A percentile compares a stretch with the other conserved stretches of the same genome.
These are phyloP conservation scores for Patellifolia procumbens DNA, from an alignment of 179 eudicot genomes.

Conservation along the genomic window DNA sequence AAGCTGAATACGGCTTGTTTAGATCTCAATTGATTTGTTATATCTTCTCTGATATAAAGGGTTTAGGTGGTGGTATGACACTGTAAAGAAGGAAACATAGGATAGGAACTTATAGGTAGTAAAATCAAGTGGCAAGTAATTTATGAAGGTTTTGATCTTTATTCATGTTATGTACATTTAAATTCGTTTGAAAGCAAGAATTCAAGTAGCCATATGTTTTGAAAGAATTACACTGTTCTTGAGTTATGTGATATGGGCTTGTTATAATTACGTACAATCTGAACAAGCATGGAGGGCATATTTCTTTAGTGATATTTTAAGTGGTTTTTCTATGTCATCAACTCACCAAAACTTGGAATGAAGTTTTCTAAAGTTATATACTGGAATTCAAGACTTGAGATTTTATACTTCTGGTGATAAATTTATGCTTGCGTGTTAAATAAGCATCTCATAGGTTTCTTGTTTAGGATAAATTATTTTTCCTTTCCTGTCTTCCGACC, in stretches of 20 bases:
- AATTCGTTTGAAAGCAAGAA: conserved; percentile 19
- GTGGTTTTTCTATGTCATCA: background rate
- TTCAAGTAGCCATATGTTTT: conserved; percentile 14
- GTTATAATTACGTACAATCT: background rate
- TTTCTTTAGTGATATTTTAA: background rate
- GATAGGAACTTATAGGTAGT: conserved; percentile 29
- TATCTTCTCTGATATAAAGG: conserved; percentile 17
- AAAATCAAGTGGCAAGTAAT: conserved; percentile 21
- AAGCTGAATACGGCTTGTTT: conserved; percentile 21
- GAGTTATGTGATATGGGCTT: background rate
- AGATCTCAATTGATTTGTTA: conserved; percentile 19
- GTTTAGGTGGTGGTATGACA: conserved; percentile 16
- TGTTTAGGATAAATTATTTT: no score
- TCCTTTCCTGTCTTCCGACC: no score
- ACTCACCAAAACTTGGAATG: background rate
- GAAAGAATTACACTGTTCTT: background rate
- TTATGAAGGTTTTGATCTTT: conserved; percentile 6
- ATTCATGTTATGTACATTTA: conserved; percentile 30
- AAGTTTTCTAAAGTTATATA: no score
- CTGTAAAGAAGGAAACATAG: conserved; percentile 36
- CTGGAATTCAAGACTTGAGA: no score
- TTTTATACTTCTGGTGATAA: no score
- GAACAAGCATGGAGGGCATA: background rate
- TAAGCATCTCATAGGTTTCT: no score
- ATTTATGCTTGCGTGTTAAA: no score